These are phyloP conservation scores for Guadua angustifolia DNA, from an alignment of 176 grass and related monocot species.

Conservation along the genomic window DNA sequence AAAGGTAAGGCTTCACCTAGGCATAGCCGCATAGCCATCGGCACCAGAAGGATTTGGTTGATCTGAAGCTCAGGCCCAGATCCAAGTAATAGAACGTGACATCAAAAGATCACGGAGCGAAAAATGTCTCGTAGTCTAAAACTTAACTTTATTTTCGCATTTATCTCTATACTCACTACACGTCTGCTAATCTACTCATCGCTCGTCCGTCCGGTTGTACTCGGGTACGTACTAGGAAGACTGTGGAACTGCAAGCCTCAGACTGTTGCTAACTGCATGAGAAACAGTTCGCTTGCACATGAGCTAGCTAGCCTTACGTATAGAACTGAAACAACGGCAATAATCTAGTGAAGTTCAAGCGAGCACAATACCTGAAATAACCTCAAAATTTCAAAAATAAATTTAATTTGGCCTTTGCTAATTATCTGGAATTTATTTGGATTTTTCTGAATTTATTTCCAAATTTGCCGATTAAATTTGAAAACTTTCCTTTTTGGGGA, in stretches of 20 bases:
- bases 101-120: neutral
- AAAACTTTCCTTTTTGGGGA: too few species aligned
- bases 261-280: neutral
- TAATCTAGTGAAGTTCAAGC: neutral
- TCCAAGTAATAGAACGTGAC: neutral
- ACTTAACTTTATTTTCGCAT: too few species aligned
- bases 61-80: too few species aligned
- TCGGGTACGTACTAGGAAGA: neutral
- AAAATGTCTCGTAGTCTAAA: neutral
- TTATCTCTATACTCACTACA: neutral
- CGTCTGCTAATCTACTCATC: neutral
- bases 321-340: neutral
- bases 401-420: too few species aligned
- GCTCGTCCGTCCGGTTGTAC: too few species aligned
- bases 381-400: too few species aligned
- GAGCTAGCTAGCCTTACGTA: neutral
- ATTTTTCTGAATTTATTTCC: too few species aligned
- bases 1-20: too few species aligned
- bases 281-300: neutral
- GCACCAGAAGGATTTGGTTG: too few species aligned
- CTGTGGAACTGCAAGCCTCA: neutral
- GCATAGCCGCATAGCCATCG: too few species aligned
- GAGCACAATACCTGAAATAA: neutral
- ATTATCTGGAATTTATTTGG: too few species aligned
- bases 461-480: too few species aligned